Evolutionary conservation across 441 rosid genomes (phyloP), one percentile per base, ranked within the genome.

Genomic region (Mallotus japonicus): DNA sequence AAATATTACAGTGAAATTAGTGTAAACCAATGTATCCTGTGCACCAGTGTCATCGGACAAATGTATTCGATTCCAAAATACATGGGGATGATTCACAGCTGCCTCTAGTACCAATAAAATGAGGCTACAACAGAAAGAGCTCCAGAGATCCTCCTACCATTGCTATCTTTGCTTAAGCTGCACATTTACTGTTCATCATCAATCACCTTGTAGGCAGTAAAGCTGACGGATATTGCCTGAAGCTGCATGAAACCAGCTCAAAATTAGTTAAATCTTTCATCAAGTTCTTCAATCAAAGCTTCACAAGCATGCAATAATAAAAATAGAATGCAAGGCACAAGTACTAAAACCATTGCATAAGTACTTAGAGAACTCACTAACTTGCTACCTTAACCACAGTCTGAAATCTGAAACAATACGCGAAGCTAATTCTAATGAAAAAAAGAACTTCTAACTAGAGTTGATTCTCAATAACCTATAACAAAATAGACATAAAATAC

Each of bases 181-280:
- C 51, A 3, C 40, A 37, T 40, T 42, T 68, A 24, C 32, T 73
- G 6, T 56, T 17, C 42, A 0, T 17, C 44, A 71, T 88, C 72
- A 92, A 73, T 92, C 97, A 55, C 97, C 91, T 85, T 91, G 98
- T 54, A 92, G 87, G 84, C 99, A 90, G 87, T 95, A 95, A 71
- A 95, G 98, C 84, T 95, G 99, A 57, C 99, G 94, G 75, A 95
- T 85, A 78, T 95, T 92, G 71, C 99, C 98, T n/a, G 95, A 84
- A 61, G 97, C 98, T 95, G 96, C 67, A 75, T 68, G 10, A 46
- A 34, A 65, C 50, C 57, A 69, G 28, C 7, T 49, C 59, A 40
- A 5, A n/a, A 58, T 15, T 69, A 47, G 63, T 22, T 15, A n/a
- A 61, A 22, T 8, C 32, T 3, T 51, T 37, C 28, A 28, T 16